phyloP scores from a whole-genome alignment of 768 basidiomycete species.

The Leccinum uliginosum region DNA sequence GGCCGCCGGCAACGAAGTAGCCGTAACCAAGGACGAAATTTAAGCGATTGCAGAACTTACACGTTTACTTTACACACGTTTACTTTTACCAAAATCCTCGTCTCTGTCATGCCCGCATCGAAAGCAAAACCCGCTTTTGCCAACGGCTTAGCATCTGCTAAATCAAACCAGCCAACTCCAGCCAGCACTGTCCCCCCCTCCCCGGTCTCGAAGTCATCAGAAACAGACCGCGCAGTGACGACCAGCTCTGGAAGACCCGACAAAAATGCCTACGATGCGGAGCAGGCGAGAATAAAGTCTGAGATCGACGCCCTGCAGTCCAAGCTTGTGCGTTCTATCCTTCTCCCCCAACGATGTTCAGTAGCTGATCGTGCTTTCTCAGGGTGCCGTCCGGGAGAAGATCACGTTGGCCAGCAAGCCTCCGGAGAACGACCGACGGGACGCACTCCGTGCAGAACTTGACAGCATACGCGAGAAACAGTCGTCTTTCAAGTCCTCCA shows the following conservation, averaged over 20 bases:
- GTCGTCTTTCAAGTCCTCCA: constrained; percentile 65
- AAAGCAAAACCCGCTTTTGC: constrained; percentile 53
- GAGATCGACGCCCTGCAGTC: constrained; percentile 81
- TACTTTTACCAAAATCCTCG: constrained; percentile 24
- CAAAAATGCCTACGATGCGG: constrained; percentile 76
- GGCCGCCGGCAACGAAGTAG: background rate
- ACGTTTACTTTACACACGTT: constrained; percentile 11
- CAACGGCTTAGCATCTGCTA: constrained; percentile 41
- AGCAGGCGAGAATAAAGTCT: constrained; percentile 76
- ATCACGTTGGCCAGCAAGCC: constrained; percentile 59
- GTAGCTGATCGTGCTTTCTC: constrained; percentile 8
- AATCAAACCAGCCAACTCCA: constrained; percentile 18
- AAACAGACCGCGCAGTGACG: constrained; percentile 15
- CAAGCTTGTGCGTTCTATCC: constrained; percentile 63
- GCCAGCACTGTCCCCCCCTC: constrained; percentile 26
- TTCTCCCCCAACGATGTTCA: background rate
- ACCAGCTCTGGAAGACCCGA: constrained; percentile 65
- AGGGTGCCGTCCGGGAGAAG: constrained; percentile 75
- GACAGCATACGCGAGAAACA: constrained; percentile 77
- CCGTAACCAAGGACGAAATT: background rate
- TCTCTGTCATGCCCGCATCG: constrained; percentile 33
- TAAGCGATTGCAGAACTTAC: background rate
- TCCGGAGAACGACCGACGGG: constrained; percentile 66
- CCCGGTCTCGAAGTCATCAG: constrained; percentile 20
- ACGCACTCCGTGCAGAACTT: constrained; percentile 72